Evolutionary conservation across 331 rosid genomes (phyloP).

Genomic region (Prunus yedoensis): DNA sequence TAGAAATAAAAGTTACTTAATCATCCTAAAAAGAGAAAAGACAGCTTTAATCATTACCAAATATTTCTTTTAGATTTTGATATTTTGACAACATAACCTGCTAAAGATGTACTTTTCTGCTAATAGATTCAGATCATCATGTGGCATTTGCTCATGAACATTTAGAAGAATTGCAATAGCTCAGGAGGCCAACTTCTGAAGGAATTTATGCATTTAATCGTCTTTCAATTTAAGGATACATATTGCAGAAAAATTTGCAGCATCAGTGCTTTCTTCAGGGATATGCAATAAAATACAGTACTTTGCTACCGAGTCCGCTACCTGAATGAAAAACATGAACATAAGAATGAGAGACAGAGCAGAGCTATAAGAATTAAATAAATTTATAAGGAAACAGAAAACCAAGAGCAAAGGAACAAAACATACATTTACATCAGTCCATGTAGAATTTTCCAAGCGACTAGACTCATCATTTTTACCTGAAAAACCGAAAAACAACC

Average conservation of each 20-base stretch:
- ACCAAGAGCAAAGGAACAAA: not conserved
- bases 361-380: not conserved
- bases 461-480: conserved; percentile 52
- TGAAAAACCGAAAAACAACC: conserved; percentile 15
- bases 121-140: conserved; percentile 5
- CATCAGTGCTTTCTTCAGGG: conserved; percentile 47
- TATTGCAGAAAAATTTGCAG: conserved; percentile 49
- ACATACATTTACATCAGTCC: conserved; percentile 39
- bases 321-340: conserved; percentile 32
- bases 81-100: not conserved
- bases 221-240: conserved; percentile 43
- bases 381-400: not conserved
- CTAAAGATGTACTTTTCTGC: not conserved
- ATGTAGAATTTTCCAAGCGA: conserved; percentile 42
- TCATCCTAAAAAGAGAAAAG: not conserved
- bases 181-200: not conserved
- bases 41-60: not conserved
- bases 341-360: not conserved
- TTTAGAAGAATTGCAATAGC: not conserved
- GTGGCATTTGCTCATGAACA: not conserved
- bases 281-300: conserved; percentile 52
- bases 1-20: not conserved
- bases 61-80: not conserved
- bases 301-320: conserved; percentile 48
- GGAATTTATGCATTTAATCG: not conserved